Evolutionary conservation across 352 stramenopile species (phyloP), one percentile per base, ranked within the genome.

Genomic region (Plasmopara viticola): DNA sequence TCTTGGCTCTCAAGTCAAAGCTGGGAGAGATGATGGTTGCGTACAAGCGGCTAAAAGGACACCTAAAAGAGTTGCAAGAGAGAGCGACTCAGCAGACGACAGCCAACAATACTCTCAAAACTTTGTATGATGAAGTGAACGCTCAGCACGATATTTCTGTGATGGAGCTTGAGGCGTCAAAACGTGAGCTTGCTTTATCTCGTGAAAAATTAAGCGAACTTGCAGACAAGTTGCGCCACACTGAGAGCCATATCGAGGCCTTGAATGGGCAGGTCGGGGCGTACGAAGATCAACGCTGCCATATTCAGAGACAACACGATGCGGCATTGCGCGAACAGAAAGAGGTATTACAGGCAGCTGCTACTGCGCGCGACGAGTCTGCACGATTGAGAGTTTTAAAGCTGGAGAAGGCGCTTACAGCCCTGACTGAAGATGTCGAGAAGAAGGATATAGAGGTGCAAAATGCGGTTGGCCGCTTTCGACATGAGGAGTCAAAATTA

Each of bases 11-110:
- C 20, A 81, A 85, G 41, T 57, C 67, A 1, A 84, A 84, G 58
- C 55, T 81, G 9, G 74, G 82, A 55, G 75, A 85, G n/a, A 56
- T 90, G 10, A 67, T 86, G 40, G 43, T 17, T n/a, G 70, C 68
- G 46, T 86, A 84, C 48, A 85, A 86, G 44, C 71, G 72, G 0
- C 40, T 85, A 10, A 85, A 84, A 44, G 59, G 68, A 9, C 61
- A 71, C 39, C 50, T 71, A 6, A 60, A 74, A 8, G 71, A 79
- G 10, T 17, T 84, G 28, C 68, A 84, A 51, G 68, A 82, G 18
- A 58, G 57, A 2, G 44, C 82, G 30, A 50, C 61, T 9, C 58
- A 74, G 18, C 62, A 83, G 9, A 66, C 64, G n/a, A 58, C 62
- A 30, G 50, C 43, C 7, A 59, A 60, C 18, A 58, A 74, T 33